Base-by-base conservation (phyloP, 2,329 filamentous ascomycete genomes). In the Aspergillus neotritici region DNA sequence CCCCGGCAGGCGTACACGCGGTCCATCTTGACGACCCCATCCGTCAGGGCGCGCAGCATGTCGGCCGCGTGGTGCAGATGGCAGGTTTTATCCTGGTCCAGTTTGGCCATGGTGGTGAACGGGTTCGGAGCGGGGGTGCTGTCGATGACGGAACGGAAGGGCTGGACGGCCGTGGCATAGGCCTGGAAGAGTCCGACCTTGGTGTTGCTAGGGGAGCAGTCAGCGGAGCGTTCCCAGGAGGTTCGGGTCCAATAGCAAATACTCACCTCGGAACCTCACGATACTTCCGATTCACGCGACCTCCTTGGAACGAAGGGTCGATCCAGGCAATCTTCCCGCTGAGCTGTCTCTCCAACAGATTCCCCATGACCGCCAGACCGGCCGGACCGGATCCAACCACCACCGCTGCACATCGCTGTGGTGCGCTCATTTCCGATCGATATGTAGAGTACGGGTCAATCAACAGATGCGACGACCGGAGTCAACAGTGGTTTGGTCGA, bases 281-380 rank as follows among this genome's bases (percentile, higher is more conserved):
- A 56, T 83, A 83, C 55, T 68, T 70, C 46, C 68, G 66, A 51
- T 75, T 67, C 28, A 80, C 65, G 33, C 76, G 66, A 4, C 77
- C 77, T 21, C 66, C 78, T 16, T 73, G 63, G 53, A 83, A 82
- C 2, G 60, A 56, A 29, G 77, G 70, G 54, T 83, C 80, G 32
- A 82, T 67, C 80, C 80, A 83, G 40, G 78, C 60, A 37, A 83
- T 71, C 11, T 71, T 72, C n/a, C 53, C 56, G 7, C 66, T 61
- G 6, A 73, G 64, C 36, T 72, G 69, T 28, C 72, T 69, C 54
- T 82, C 77, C 13, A 83, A 68, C 13, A 83, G 62, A 53, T 80
- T 81, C n/a, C 80, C 79, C 16, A 83, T 69, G 5, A 74, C 75
- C 3, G 78, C 79, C 43, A 83, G 71, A 43, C 80, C 80, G 34